A percentile compares a stretch with the other conserved stretches of the same genome.
Evolutionary conservation across 371 early-diverging fungal species (phyloP).

Genomic region (Apophysomyces ossiformis): DNA sequence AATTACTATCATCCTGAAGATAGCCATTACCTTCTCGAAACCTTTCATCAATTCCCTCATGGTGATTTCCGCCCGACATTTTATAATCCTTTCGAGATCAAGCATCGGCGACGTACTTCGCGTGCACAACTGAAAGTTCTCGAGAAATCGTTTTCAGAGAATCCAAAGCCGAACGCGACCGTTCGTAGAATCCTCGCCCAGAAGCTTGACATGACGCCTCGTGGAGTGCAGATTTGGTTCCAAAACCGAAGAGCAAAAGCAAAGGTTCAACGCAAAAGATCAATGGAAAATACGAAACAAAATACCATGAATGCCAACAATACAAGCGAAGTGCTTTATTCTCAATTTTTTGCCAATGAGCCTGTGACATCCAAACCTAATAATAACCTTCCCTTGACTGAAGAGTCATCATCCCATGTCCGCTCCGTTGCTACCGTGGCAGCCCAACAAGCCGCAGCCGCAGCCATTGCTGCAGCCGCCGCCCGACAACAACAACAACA

Average conservation of each 20-base stretch:
- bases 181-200: conserved; percentile 71
- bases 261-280: conserved; percentile 37
- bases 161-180: conserved; percentile 74
- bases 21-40: conserved; percentile 35
- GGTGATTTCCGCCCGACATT: conserved; percentile 72
- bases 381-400: conserved; percentile 6
- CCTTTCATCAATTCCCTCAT: conserved; percentile 58
- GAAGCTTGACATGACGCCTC: conserved; percentile 83
- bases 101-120: conserved; percentile 78
- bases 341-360: conserved; percentile 41
- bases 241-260: conserved; percentile 95
- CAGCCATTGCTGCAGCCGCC: conserved; percentile 1
- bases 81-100: conserved; percentile 81
- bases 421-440: conserved; percentile 38
- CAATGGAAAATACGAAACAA: conserved; percentile 9
- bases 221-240: conserved; percentile 97
- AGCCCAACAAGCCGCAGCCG: conserved; percentile 18
- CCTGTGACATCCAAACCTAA: conserved; percentile 14
- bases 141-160: conserved; percentile 69
- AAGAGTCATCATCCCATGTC: conserved; percentile 14
- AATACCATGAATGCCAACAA: background rate
- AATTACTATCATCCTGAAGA: conserved; percentile 15
- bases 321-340: conserved; percentile 27
- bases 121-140: conserved; percentile 70
- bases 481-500: conserved; percentile 3